Base-by-base conservation (phyloP, 208 protist genomes). In the Wallacemonas sp. region DNA sequence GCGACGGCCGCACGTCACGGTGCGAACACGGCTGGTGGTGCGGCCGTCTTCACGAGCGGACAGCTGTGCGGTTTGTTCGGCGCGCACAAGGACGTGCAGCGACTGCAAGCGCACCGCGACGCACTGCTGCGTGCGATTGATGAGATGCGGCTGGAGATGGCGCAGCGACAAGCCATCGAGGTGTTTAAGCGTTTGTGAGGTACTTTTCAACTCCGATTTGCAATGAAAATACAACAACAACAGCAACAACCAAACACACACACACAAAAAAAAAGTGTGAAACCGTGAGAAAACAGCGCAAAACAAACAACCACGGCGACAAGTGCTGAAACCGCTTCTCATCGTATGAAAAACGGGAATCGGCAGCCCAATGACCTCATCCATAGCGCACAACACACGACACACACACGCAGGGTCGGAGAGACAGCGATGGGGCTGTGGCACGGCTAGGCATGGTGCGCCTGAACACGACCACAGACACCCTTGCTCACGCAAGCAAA, bases 71-170 rank as follows among this genome's bases (percentile, higher is more conserved):
- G 77, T 17, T 63, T 63, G 41, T 80, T 77, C 29, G 81, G 85
- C 2, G 71, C 85, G 32, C 72, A 74, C 21, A 78, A 75, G 44
- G 87, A 93, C 46, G 61, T 85, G 46, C 41, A 52, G 62, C 71
- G 78, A 48, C 74, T 93, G 48, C 52, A 64, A 58, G 23, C 49
- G 19, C 79, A 72, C 68, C 75, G 69, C 44, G 65, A 79, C 29
- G 77, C 68, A 23, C 70, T 93, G 36, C 34, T 76, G 39, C 68
- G 58, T 27, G 78, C 62, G 32, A 88, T 93, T 60, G 62, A 86
- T 39, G 70, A 73, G 61, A 83, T 90, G 76, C 70, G 81, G 39
- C 56, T 68, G 11, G 87, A 90, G 62, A 67, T 72, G 16, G 56
- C 74, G 43, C 60, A 72, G 11, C 80, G 80, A 43, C 87, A 93